These are phyloP conservation scores for Conringia planisiliqua DNA, from an alignment of 345 rosid species.

Conservation along the genomic window DNA sequence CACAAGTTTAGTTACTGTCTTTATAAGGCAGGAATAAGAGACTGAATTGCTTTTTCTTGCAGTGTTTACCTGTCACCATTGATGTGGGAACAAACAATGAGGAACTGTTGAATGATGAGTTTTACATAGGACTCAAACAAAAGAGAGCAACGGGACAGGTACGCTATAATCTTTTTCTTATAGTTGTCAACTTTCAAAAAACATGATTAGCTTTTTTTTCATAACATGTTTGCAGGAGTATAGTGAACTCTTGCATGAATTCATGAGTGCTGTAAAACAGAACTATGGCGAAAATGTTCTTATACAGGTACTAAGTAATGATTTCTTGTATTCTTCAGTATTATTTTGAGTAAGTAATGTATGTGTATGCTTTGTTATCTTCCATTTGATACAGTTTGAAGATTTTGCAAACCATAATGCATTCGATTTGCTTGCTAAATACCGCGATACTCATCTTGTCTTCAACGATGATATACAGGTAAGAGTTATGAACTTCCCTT, in stretches of 20 bases:
- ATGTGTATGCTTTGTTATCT: not conserved
- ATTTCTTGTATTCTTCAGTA: not conserved
- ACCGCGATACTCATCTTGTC: conserved; percentile 76
- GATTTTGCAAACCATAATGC: conserved; percentile 99
- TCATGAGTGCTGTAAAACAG: conserved; percentile 89
- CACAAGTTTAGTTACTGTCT: not conserved
- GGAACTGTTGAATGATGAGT: conserved; percentile 72
- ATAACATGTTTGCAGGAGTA: conserved; percentile 55
- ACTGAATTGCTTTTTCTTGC: not conserved
- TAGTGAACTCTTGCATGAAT: conserved; percentile 66
- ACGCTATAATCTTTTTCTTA: not conserved
- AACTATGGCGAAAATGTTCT: conserved; percentile 90
- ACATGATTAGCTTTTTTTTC: not conserved
- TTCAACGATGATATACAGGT: conserved; percentile 98
- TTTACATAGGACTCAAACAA: conserved; percentile 81
- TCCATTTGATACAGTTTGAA: conserved; percentile 60
- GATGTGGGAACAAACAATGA: conserved; percentile 96
- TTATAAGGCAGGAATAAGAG: not conserved
- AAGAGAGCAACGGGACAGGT: conserved; percentile 84
- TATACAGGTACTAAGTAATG: conserved; percentile 50
- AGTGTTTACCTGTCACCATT: conserved; percentile 87
- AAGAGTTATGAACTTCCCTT: not conserved
- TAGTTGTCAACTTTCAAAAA: not conserved
- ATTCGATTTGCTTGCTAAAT: conserved; percentile 71
- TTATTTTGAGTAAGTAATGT: not conserved